phyloP scores from a whole-genome alignment of 2,329 filamentous ascomycete genomes.

The Neoarthrinium moseri region DNA sequence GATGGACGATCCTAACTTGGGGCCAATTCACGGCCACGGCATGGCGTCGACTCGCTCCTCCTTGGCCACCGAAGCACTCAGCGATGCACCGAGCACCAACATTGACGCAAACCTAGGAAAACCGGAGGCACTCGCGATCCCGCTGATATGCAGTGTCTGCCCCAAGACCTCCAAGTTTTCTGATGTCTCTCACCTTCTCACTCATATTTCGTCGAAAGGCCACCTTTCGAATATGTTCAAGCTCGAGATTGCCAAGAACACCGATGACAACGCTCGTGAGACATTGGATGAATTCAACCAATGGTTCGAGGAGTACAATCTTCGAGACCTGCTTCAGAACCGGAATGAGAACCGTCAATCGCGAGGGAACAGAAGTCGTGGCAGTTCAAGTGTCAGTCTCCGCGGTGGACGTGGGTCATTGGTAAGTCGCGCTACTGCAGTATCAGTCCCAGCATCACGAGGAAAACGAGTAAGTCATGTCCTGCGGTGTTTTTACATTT shows the following conservation, averaged over 20 bases:
- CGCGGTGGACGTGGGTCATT: neutral
- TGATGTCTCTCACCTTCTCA: slow-evolving; percentile 87
- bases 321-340: slow-evolving; percentile 73
- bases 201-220: slow-evolving; percentile 89
- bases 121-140: slow-evolving; percentile 40
- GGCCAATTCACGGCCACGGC: no score
- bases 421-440: neutral
- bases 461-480: slow-evolving; percentile 8
- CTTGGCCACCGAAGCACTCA: no score
- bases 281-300: slow-evolving; percentile 67
- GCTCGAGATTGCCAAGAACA: slow-evolving; percentile 68
- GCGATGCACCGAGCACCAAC: no score
- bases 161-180: slow-evolving; percentile 79
- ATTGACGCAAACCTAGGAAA: neutral
- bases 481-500: neutral
- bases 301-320: slow-evolving; percentile 73
- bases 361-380: slow-evolving; percentile 15
- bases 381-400: neutral
- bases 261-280: slow-evolving; percentile 63
- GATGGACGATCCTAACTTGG: no score
- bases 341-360: slow-evolving; percentile 63
- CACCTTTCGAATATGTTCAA: slow-evolving; percentile 85
- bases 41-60: no score
- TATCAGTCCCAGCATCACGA: neutral
- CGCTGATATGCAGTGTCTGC: slow-evolving; percentile 81